Conservation (phyloP, 2,329 filamentous ascomycete genomes). For the Chaetomiaceae sp. region DNA sequence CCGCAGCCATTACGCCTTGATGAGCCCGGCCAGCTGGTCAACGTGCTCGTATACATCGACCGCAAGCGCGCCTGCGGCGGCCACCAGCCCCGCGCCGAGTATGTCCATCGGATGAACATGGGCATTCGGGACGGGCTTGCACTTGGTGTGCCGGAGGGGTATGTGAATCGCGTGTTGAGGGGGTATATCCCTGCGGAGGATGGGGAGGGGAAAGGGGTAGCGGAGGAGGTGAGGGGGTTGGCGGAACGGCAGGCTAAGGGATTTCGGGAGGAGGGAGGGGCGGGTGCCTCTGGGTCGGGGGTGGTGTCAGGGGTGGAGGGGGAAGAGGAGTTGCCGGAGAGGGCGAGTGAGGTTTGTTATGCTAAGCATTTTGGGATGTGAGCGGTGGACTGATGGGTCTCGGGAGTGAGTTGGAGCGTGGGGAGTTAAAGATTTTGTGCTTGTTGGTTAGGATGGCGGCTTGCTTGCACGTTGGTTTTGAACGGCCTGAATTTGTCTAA, state of each 20-base stretch:
- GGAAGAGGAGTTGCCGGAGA: constrained; percentile 1
- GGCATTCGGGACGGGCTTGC: constrained; percentile 55
- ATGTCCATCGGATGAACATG: constrained; percentile 58
- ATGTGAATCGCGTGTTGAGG: constrained; percentile 52
- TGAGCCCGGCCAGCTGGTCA: constrained; percentile 20
- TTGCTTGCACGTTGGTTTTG: no score
- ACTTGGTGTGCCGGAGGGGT: constrained; percentile 49
- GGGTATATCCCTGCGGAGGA: constrained; percentile 32
- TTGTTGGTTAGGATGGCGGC: no score
- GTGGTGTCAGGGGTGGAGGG: neutral
- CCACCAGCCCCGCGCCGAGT: constrained; percentile 50
- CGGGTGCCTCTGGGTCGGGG: neutral
- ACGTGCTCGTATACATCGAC: constrained; percentile 59
- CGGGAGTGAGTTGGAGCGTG: neutral
- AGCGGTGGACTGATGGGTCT: neutral
- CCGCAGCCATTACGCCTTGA: no score
- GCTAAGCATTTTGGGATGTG: neutral
- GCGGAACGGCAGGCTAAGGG: constrained; percentile 10
- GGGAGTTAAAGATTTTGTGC: no score
- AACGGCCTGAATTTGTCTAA: no score
- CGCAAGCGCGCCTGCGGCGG: constrained; percentile 29
- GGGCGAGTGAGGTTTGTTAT: constrained; percentile 7
- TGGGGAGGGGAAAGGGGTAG: neutral
- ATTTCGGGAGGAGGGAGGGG: neutral
- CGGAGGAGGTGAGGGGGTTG: constrained; percentile 3